Conservation (phyloP, 352 stramenopile genomes). For the Globisporangium cylindrosporum region DNA sequence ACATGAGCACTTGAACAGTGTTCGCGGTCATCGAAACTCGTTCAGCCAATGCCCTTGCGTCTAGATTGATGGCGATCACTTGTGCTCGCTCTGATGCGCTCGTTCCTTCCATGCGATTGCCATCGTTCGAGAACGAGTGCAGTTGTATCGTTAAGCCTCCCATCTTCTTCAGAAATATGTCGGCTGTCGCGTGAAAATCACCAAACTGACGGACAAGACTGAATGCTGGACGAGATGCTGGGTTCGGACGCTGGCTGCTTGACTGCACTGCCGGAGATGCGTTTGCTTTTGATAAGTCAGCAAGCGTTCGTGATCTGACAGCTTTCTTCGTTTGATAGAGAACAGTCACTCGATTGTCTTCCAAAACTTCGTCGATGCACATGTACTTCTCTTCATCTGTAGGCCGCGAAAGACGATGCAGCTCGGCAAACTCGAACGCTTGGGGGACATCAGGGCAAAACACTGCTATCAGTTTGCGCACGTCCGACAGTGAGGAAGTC, state of each 20-base stretch:
- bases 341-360: not conserved
- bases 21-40: slow-evolving; percentile 20
- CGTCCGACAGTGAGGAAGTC: slow-evolving; percentile 23
- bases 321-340: not conserved
- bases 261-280: not conserved
- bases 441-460: slow-evolving; percentile 23
- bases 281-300: not conserved
- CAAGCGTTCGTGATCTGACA: not conserved
- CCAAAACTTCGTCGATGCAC: not conserved
- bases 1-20: slow-evolving; percentile 23
- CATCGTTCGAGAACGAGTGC: slow-evolving; percentile 4
- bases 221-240: not conserved
- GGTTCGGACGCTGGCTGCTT: not conserved
- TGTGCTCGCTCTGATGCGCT: not conserved
- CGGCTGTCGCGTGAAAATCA: not conserved
- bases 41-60: not conserved
- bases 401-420: not conserved
- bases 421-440: slow-evolving; percentile 21
- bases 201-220: slow-evolving; percentile 10
- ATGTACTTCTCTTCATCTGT: not conserved
- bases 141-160: not conserved
- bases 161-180: not conserved
- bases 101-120: not conserved
- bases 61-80: not conserved
- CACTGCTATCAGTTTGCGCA: slow-evolving; percentile 26